A percentile compares a stretch with the other conserved stretches of the same genome.
phyloP scores from a whole-genome alignment of 768 basidiomycete genomes.

The Postia placenta region DNA sequence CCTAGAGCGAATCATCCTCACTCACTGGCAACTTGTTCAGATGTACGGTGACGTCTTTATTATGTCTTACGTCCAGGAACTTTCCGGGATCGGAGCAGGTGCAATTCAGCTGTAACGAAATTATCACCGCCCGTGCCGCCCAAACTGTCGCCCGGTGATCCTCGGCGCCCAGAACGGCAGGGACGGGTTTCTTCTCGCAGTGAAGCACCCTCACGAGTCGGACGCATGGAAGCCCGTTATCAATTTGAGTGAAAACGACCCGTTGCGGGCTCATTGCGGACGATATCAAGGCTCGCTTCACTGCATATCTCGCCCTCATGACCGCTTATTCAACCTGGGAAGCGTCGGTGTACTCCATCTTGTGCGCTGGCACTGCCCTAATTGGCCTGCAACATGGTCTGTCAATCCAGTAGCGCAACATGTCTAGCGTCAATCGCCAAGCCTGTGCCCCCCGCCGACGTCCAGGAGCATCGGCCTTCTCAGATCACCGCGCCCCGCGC shows the following conservation, averaged over 20 bases:
- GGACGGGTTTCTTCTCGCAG: background rate
- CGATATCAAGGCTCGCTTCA: background rate
- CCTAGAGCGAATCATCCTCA: too few species aligned
- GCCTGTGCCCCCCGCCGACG: background rate
- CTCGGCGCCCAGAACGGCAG: background rate
- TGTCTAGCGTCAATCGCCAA: background rate
- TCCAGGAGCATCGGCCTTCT: background rate
- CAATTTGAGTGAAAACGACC: background rate
- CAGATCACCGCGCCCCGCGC: background rate
- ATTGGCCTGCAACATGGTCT: too few species aligned
- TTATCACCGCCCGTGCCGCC: background rate
- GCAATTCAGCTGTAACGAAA: background rate
- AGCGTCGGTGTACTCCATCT: background rate
- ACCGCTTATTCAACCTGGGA: background rate
- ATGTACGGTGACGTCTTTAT: background rate
- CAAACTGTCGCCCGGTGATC: background rate
- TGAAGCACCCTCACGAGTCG: background rate
- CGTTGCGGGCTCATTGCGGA: background rate
- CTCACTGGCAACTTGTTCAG: background rate
- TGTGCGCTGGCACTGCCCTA: background rate
- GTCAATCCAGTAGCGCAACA: background rate
- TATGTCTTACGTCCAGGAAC: background rate
- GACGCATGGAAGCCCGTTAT: background rate
- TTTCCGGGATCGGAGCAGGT: too few species aligned
- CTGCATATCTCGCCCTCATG: background rate